Percentiles rank a stretch among this genome's conserved stretches.
Conservation (phyloP, 2,329 filamentous ascomycete species). For the Phialophora expanda region DNA sequence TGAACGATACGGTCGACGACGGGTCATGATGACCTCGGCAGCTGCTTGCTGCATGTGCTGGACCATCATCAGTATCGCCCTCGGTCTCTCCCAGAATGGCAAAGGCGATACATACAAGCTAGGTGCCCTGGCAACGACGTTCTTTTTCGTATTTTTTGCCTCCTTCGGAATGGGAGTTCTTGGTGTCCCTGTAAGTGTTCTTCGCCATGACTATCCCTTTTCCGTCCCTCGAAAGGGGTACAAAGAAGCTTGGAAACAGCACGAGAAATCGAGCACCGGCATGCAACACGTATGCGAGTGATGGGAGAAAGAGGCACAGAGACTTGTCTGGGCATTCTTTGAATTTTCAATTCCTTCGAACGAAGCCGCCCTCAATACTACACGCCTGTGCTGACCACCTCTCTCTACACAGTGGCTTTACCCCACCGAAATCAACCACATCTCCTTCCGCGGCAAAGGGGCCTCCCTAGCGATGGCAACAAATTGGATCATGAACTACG, state of each 20-base stretch:
- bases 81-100: conserved; percentile 50
- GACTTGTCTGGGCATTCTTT: not conserved
- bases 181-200: conserved; percentile 43
- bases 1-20: conserved; percentile 56
- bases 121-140: conserved; percentile 56
- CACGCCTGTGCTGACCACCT: not conserved
- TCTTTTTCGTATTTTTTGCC: conserved; percentile 52
- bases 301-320: not conserved
- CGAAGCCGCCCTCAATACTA: not conserved
- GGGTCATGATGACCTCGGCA: conserved; percentile 57
- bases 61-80: conserved; percentile 54
- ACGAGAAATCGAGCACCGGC: not conserved
- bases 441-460: conserved; percentile 45
- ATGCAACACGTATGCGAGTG: not conserved
- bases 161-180: conserved; percentile 49
- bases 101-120: conserved; percentile 51
- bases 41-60: conserved; percentile 57
- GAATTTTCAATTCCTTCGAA: not conserved
- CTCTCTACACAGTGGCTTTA: conserved; percentile 43
- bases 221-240: not conserved
- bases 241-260: not conserved
- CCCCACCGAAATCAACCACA: conserved; percentile 46
- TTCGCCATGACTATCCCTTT: not conserved
- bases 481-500: conserved; percentile 43
- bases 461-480: conserved; percentile 43